Evolutionary conservation across 306 rosid species (phyloP).

Genomic region (Benincasa hispida): DNA sequence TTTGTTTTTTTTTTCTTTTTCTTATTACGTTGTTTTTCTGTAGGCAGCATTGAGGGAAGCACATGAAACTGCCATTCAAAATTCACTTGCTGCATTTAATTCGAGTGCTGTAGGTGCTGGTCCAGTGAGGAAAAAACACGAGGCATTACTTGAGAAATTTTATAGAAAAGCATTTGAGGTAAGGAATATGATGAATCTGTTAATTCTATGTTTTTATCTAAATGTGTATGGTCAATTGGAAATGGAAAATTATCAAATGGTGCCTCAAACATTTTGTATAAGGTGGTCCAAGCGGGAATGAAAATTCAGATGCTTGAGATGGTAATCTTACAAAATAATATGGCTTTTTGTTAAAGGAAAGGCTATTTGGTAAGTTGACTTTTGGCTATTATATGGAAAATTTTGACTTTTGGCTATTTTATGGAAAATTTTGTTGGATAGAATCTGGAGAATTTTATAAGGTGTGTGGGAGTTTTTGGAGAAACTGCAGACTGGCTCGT

Average conservation of each 20-base stretch:
- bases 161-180: conserved; percentile 80
- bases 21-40: conserved; percentile 10
- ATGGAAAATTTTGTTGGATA: background rate
- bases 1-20: background rate
- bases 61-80: conserved; percentile 77
- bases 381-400: background rate
- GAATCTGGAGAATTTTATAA: background rate
- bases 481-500: background rate
- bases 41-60: conserved; percentile 82
- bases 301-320: background rate
- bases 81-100: conserved; percentile 60
- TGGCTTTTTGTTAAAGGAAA: background rate
- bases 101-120: conserved; percentile 81
- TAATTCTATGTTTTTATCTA: background rate
- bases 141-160: conserved; percentile 56
- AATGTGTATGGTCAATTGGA: background rate
- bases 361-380: background rate
- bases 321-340: background rate
- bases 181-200: background rate
- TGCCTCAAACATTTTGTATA: background rate
- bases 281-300: background rate
- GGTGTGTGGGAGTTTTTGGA: background rate
- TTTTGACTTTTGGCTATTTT: no score
- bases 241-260: background rate
- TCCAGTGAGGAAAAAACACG: conserved; percentile 70